Base-by-base conservation (phyloP, 23 red algal species). In the Gracilariopsis chorda region DNA sequence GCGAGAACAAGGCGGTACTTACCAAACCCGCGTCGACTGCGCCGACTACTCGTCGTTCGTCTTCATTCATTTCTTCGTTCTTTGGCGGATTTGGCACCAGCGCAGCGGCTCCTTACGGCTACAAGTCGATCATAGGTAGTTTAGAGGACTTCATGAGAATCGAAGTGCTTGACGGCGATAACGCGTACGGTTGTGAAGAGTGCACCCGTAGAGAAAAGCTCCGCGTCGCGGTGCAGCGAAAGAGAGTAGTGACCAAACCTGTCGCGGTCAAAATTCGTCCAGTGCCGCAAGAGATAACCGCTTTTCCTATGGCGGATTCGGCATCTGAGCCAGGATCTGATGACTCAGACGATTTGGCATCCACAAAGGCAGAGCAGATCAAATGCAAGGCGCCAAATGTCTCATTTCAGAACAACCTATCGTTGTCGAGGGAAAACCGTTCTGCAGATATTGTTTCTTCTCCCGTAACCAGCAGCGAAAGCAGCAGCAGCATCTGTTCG, bases 111-210 rank as follows among this genome's bases (percentile, higher is more conserved):
- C 86, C 86, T 30, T 69, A 90, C 64, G 86, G 86, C 16, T 95
- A 95, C 45, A 74, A 76, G 62, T 85, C 87, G 14, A 29, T 95
- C n/a, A 48, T 82, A 21, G 93, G 63, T 25, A 86, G 79, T 25
- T 63, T 95, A 48, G 82, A 77, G 51, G 85, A 88, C 3, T 89
- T 95, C 37, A 86, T 83, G 48, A 72, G 83, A 33, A 70, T 88
- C 16, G 93, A 95, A 48, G 80, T 90, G 19, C 69, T 95, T 39
- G 87, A 95, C 55, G 93, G 87, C 40, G 86, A 95, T 30, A 95
- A 95, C 78, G 93, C 84, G 29, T 95, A 95, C 52, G 80, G 82
- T 42, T 95, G 93, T 47, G 93, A 95, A 28, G 80, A 88, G 28
- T 95, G 93, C 42, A 90, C 70, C 51, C 41, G 90, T 13, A 62